phyloP scores from a whole-genome alignment of 306 rosid genomes.

The Malus sylvestris region DNA sequence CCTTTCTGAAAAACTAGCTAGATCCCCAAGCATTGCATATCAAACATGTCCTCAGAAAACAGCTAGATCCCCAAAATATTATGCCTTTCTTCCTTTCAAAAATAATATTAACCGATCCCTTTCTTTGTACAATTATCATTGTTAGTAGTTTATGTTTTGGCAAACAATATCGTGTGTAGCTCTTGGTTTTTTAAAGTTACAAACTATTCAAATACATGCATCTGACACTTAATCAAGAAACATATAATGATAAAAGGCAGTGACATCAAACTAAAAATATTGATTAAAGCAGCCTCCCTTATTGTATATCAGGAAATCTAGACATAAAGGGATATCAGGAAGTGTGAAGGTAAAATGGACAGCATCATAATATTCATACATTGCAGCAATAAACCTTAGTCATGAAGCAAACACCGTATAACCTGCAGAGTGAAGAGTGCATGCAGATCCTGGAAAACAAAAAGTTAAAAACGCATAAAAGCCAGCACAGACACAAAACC shows the following conservation, averaged over 20 bases:
- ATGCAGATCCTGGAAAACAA: neutral
- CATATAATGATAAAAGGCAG: neutral
- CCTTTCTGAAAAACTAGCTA: neutral
- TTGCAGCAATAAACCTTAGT: neutral
- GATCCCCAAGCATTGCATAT: neutral
- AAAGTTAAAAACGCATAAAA: neutral
- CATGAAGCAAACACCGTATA: neutral
- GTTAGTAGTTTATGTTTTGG: too few species aligned
- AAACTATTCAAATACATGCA: neutral
- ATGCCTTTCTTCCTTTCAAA: neutral
- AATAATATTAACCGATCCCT: neutral
- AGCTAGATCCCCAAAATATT: neutral
- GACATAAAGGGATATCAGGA: neutral
- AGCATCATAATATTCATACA: neutral
- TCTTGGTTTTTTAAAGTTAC: neutral
- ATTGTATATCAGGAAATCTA: neutral
- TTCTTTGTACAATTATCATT: neutral
- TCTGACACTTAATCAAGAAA: neutral
- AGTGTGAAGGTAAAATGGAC: neutral
- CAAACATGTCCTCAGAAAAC: neutral
- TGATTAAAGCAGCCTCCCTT: neutral
- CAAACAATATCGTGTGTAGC: neutral
- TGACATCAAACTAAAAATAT: neutral
- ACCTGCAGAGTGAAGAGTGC: neutral
- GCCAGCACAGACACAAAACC: conserved; percentile 11